Percentiles rank a stretch among this genome's conserved stretches.
These are phyloP conservation scores for Macrophomina tecta DNA, from an alignment of 2,329 filamentous ascomycete genomes.

Conservation along the genomic window DNA sequence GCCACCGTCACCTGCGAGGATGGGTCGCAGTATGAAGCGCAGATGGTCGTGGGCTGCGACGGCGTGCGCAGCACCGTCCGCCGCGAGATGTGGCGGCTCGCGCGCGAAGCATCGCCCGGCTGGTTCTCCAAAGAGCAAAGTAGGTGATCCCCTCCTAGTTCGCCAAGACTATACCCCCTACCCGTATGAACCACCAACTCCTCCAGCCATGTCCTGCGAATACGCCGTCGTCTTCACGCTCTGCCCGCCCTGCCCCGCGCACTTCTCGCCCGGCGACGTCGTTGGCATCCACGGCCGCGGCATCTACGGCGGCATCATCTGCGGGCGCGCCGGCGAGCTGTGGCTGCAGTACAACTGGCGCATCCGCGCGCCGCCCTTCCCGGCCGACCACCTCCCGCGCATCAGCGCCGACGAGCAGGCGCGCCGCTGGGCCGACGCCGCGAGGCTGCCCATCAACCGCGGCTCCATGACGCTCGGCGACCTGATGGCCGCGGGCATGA, in stretches of 20 bases:
- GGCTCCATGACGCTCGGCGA: constrained; percentile 40
- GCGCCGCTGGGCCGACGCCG: constrained; percentile 32
- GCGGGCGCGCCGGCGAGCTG: not conserved
- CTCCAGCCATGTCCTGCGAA: not conserved
- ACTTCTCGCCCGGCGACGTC: not conserved
- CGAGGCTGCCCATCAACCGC: constrained; percentile 37
- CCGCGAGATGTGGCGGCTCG: not conserved
- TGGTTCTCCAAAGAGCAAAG: not conserved
- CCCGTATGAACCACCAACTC: not conserved
- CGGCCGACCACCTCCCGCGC: constrained; percentile 31
- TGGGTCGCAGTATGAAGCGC: not conserved
- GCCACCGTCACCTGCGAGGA: not conserved
- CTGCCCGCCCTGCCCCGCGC: not conserved
- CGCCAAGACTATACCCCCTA: not conserved
- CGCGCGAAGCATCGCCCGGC: not conserved
- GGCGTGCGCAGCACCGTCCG: not conserved
- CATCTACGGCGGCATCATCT: not conserved
- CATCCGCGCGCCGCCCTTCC: not conserved
- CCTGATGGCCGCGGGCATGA: constrained; percentile 36
- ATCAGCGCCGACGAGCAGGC: constrained; percentile 43
- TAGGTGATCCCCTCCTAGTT: not conserved
- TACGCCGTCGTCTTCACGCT: not conserved
- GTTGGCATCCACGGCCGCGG: not conserved
- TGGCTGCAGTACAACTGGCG: not conserved
- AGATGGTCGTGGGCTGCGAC: not conserved